These are phyloP conservation scores for Falciphora oryzae DNA, from an alignment of 2,329 filamentous ascomycete genomes.

Conservation along the genomic window DNA sequence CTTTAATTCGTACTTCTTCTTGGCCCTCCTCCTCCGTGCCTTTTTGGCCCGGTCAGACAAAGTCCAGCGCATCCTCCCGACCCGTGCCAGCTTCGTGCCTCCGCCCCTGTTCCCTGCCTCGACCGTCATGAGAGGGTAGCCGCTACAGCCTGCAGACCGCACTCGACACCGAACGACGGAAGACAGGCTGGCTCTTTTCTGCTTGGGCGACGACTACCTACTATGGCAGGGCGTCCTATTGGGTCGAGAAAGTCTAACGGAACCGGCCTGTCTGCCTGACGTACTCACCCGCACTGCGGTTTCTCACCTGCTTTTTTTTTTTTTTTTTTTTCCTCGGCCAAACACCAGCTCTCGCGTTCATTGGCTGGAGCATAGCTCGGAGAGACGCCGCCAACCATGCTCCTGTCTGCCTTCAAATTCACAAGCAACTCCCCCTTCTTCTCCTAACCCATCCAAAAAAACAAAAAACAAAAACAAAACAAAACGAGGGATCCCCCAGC, in stretches of 20 bases:
- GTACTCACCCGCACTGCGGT: constrained; percentile 6
- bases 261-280: constrained; percentile 6
- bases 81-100: not conserved
- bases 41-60: not conserved
- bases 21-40: not conserved
- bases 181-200: constrained; percentile 1
- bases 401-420: constrained; percentile 31
- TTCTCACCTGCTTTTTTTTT: not conserved
- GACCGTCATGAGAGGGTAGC: not conserved
- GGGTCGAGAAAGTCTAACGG: constrained; percentile 2
- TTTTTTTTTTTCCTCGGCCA: not conserved
- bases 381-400: constrained; percentile 37
- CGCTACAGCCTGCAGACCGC: not conserved
- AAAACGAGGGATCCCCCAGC: not conserved
- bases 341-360: constrained; percentile 22
- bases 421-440: constrained; percentile 33
- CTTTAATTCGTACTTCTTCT: not conserved
- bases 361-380: constrained; percentile 32
- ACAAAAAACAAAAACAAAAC: not conserved
- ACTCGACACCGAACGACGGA: not conserved
- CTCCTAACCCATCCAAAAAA: not conserved
- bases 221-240: not conserved
- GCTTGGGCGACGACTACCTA: not conserved
- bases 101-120: not conserved
- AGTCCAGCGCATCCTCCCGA: not conserved